Evolutionary conservation across 176 grass and related monocot species (phyloP).

Genomic region (Panicum miliaceum): DNA sequence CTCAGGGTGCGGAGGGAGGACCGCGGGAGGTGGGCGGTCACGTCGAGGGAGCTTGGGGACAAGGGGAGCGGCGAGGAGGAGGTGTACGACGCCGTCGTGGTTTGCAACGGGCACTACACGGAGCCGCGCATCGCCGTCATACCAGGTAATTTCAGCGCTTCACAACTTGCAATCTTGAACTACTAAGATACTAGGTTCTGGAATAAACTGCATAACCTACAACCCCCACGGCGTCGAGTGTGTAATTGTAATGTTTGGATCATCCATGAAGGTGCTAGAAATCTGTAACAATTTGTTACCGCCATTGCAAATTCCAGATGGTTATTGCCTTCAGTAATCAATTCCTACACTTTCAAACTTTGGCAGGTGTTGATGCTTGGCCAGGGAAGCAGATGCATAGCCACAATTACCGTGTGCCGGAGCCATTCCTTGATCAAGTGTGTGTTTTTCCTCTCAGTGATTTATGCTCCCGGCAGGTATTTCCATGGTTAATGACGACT

Average conservation of each 20-base stretch:
- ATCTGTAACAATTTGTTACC: neutral
- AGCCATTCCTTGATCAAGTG: slow-evolving; percentile 70
- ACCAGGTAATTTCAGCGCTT: slow-evolving; percentile 40
- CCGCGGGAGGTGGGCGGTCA: slow-evolving; percentile 64
- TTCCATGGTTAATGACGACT: neutral
- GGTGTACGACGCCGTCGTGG: slow-evolving; percentile 65
- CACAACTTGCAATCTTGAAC: neutral
- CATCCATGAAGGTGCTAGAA: neutral
- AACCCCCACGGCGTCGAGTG: neutral
- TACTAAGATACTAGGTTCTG: neutral
- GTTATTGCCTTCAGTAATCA: neutral
- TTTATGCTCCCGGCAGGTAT: neutral
- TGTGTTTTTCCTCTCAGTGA: neutral
- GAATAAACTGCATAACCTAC: neutral
- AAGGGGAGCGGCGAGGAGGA: slow-evolving; percentile 44
- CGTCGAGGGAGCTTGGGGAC: slow-evolving; percentile 56
- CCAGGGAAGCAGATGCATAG: slow-evolving; percentile 86
- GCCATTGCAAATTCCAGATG: neutral
- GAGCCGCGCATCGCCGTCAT: slow-evolving; percentile 63
- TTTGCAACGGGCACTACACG: slow-evolving; percentile 75
- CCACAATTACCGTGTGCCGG: slow-evolving; percentile 80
- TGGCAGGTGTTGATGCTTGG: slow-evolving; percentile 57
- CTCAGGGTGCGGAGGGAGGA: slow-evolving; percentile 41
- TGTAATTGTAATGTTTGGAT: neutral
- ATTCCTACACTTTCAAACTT: slow-evolving; percentile 1